Conservation (phyloP, 495 filamentous ascomycete genomes). For the Talaromyces liani region DNA sequence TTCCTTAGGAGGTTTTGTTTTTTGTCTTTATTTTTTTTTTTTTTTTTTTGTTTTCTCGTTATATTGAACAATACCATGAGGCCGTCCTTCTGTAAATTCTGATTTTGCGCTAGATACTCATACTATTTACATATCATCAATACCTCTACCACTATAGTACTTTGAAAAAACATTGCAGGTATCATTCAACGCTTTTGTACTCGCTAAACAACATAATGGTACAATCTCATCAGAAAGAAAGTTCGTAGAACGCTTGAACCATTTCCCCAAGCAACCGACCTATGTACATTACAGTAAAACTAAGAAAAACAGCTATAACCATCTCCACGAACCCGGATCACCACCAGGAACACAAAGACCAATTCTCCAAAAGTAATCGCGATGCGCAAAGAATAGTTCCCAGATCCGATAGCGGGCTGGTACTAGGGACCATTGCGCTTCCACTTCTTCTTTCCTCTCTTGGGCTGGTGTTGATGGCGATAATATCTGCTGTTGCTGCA, state of each 20-base stretch:
- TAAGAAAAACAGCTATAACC: constrained; percentile 11
- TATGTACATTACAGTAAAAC: background rate
- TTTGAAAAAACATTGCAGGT: no score
- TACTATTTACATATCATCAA: background rate
- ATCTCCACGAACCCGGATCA: constrained; percentile 61
- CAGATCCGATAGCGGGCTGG: constrained; percentile 66
- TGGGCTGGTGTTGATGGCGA: constrained; percentile 7
- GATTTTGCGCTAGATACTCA: background rate
- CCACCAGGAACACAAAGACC: constrained; percentile 85
- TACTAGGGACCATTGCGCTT: constrained; percentile 30
- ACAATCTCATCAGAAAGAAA: background rate
- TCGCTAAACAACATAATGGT: background rate
- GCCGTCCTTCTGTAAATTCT: background rate
- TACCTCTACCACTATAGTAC: background rate
- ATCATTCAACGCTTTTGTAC: background rate
- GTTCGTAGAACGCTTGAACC: background rate
- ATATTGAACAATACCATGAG: background rate
- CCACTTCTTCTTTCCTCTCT: constrained; percentile 10
- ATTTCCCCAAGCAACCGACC: background rate
- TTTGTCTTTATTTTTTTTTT: background rate
- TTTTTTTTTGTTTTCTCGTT: background rate
- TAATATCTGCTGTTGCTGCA: constrained; percentile 15
- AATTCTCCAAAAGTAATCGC: constrained; percentile 93
- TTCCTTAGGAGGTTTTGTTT: background rate
- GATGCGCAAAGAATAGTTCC: constrained; percentile 89